A percentile compares a stretch with the other conserved stretches of the same genome.
phyloP scores from a whole-genome alignment of 2,329 filamentous ascomycete species.

The Colletotrichum musae region DNA sequence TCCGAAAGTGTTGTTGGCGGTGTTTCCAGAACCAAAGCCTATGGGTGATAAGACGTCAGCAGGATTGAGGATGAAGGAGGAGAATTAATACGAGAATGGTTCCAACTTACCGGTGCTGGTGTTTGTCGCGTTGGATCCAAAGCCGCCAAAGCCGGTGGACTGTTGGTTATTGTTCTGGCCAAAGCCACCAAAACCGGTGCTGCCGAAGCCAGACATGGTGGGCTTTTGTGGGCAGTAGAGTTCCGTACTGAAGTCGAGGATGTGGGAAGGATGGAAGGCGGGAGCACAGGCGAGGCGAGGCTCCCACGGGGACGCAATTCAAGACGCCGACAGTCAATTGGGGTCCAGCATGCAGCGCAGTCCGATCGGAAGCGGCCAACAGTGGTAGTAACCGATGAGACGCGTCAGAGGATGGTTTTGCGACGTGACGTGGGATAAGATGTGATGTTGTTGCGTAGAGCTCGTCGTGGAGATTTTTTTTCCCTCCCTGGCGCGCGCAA shows the following conservation, averaged over 20 bases:
- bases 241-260: not conserved
- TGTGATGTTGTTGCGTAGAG: conserved; percentile 13
- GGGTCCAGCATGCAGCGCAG: conserved; percentile 33
- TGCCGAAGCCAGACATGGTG: conserved; percentile 68
- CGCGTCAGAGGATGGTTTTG: conserved; percentile 29
- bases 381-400: conserved; percentile 22
- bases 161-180: conserved; percentile 68
- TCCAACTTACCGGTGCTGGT: conserved; percentile 66
- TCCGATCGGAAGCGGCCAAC: conserved; percentile 17
- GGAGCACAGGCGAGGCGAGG: conserved; percentile 14
- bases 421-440: conserved; percentile 29
- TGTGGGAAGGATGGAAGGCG: not conserved
- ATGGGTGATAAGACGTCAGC: conserved; percentile 40
- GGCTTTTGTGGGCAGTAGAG: not conserved
- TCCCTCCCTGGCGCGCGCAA: conserved; percentile 19
- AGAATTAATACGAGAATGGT: conserved; percentile 13
- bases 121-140: conserved; percentile 57
- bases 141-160: conserved; percentile 70
- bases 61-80: conserved; percentile 28
- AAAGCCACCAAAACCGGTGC: conserved; percentile 69
- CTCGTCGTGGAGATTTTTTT: conserved; percentile 34
- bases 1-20: conserved; percentile 62
- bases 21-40: conserved; percentile 57
- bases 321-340: conserved; percentile 36
- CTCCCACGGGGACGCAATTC: conserved; percentile 15